A percentile compares a stretch with the other conserved stretches of the same genome.
Conservation (phyloP, 2,329 filamentous ascomycete genomes). For the Periconia macrospinosa region DNA sequence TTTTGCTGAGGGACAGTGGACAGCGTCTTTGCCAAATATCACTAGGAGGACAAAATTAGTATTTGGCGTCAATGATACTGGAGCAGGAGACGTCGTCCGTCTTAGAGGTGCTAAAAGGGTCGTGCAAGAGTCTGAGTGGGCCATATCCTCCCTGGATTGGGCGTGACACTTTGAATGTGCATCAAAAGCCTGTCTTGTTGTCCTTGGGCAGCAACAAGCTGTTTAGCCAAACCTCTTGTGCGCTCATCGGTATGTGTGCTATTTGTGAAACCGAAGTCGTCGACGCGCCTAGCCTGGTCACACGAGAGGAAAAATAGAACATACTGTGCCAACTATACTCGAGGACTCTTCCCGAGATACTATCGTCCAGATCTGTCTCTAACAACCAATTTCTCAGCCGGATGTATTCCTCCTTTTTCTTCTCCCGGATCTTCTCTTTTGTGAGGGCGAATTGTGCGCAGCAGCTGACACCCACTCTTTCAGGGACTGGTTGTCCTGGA, state of each 20-base stretch:
- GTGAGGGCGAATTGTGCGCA: conserved; percentile 60
- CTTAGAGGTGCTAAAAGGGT: background rate
- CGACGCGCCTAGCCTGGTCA: background rate
- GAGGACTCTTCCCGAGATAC: conserved; percentile 56
- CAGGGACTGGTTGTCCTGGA: conserved; percentile 43
- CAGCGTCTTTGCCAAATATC: conserved; percentile 42
- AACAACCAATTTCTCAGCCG: conserved; percentile 53
- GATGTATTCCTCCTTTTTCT: conserved; percentile 53
- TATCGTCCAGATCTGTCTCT: conserved; percentile 51
- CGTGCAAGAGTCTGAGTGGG: conserved; percentile 3
- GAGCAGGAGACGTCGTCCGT: background rate
- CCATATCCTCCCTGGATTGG: background rate
- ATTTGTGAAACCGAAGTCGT: background rate
- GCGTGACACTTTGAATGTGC: background rate
- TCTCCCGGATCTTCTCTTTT: conserved; percentile 48
- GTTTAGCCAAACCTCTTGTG: background rate
- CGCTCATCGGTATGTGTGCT: background rate
- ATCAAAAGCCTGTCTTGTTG: background rate
- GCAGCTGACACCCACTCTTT: conserved; percentile 53
- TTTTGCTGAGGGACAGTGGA: conserved; percentile 63
- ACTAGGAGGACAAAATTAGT: conserved; percentile 29
- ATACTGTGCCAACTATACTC: conserved; percentile 64
- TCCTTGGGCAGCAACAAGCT: background rate
- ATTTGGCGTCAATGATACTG: conserved; percentile 7
- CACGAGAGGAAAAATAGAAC: conserved; percentile 20